phyloP scores from a whole-genome alignment of 495 filamentous ascomycete species.

The Haplographium delicatum region DNA sequence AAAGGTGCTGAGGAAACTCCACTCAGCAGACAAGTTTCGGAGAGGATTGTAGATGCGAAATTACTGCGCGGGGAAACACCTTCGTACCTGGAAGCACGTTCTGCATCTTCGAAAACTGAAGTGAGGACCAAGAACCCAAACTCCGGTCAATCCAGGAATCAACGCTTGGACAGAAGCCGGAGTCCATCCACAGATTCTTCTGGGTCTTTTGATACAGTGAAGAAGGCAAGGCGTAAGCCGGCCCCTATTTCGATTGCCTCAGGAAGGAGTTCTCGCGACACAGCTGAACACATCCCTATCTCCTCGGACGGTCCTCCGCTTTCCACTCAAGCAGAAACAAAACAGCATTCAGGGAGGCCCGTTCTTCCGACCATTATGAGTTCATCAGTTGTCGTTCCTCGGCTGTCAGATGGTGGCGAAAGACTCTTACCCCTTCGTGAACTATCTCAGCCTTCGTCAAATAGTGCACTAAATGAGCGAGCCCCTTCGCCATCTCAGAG shows the following conservation, averaged over 20 bases:
- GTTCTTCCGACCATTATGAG: slow-evolving; percentile 16
- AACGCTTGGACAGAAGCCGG: slow-evolving; percentile 13
- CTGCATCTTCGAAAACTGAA: slow-evolving; percentile 3
- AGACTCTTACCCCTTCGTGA: slow-evolving; percentile 5
- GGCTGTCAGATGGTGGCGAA: background rate
- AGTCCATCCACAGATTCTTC: slow-evolving; percentile 13
- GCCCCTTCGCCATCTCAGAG: slow-evolving; percentile 9
- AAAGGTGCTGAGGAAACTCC: slow-evolving; percentile 22
- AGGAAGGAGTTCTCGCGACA: slow-evolving; percentile 7
- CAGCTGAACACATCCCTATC: slow-evolving; percentile 14
- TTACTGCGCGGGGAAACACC: slow-evolving; percentile 24
- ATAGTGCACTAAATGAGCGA: slow-evolving; percentile 9
- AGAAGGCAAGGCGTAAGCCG: slow-evolving; percentile 16
- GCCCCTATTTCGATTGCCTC: slow-evolving; percentile 13
- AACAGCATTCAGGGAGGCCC: slow-evolving; percentile 9
- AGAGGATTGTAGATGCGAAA: slow-evolving; percentile 28
- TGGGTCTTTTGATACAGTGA: slow-evolving; percentile 1
- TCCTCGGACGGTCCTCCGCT: background rate
- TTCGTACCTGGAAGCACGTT: slow-evolving; percentile 8
- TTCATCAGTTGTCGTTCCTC: slow-evolving; percentile 11
- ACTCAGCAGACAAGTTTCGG: slow-evolving; percentile 36
- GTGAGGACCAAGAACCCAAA: slow-evolving; percentile 4
- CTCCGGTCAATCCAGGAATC: background rate
- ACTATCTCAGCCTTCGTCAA: slow-evolving; percentile 6
- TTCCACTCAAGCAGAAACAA: slow-evolving; percentile 4